These are phyloP conservation scores for Coleophoma cylindrospora DNA, from an alignment of 2,329 filamentous ascomycete genomes.

Conservation along the genomic window DNA sequence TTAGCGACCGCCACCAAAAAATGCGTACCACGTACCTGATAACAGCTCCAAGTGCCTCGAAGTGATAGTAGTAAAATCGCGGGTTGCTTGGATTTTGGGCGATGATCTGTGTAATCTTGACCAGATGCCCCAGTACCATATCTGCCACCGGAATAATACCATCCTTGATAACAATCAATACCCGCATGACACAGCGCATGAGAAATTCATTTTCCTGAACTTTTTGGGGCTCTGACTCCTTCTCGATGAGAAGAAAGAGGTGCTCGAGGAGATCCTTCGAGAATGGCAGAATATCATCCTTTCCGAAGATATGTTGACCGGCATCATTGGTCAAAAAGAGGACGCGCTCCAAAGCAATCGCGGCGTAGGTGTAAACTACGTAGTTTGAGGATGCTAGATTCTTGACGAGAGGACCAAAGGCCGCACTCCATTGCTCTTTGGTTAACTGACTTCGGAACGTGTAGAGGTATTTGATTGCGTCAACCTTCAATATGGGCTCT, in stretches of 20 bases:
- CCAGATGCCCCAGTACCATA: slow-evolving; percentile 74
- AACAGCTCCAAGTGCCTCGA: slow-evolving; percentile 87
- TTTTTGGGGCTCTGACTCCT: slow-evolving; percentile 79
- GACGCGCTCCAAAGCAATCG: slow-evolving; percentile 92
- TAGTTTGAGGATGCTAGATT: slow-evolving; percentile 89
- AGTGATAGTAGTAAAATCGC: slow-evolving; percentile 97
- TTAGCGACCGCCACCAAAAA: slow-evolving; percentile 7
- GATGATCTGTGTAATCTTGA: slow-evolving; percentile 88
- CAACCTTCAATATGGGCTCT: slow-evolving; percentile 87
- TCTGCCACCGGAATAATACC: slow-evolving; percentile 70
- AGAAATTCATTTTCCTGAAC: slow-evolving; percentile 98
- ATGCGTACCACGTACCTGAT: slow-evolving; percentile 50
- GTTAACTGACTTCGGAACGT: slow-evolving; percentile 93
- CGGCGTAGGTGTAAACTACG: slow-evolving; percentile 95
- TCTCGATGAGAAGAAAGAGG: slow-evolving; percentile 86
- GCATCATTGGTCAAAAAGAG: slow-evolving; percentile 75
- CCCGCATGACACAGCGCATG: slow-evolving; percentile 98
- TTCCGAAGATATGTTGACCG: slow-evolving; percentile 73
- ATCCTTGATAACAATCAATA: slow-evolving; percentile 89
- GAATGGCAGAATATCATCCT: slow-evolving; percentile 72
- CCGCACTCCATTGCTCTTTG: slow-evolving; percentile 84
- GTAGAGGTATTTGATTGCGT: slow-evolving; percentile 97
- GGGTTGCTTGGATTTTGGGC: slow-evolving; percentile 95
- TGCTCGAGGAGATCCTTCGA: slow-evolving; percentile 85
- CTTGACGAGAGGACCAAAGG: slow-evolving; percentile 84